Percentiles rank a stretch among this genome's conserved stretches.
phyloP scores from a whole-genome alignment of 495 filamentous ascomycete genomes.

The Zalerion maritima region DNA sequence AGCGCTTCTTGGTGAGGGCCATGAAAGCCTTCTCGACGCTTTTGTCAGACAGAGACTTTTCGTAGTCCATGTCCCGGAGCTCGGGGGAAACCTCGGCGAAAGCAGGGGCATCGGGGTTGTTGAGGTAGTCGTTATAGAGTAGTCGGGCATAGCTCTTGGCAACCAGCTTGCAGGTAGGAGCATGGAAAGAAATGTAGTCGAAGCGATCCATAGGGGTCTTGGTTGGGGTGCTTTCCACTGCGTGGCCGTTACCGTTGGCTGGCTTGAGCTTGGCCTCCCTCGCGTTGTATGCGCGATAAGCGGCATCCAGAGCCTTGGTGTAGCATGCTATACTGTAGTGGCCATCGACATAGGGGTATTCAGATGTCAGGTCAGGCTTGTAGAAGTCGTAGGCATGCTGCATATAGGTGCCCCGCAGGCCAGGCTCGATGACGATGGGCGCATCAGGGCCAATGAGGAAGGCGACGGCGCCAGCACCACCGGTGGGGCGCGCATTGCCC shows the following conservation, averaged over 20 bases:
- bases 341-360: conserved; percentile 94
- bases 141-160: conserved; percentile 89
- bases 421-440: conserved; percentile 79
- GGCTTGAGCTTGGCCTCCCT: conserved; percentile 60
- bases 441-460: conserved; percentile 90
- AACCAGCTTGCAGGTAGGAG: conserved; percentile 95
- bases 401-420: conserved; percentile 84
- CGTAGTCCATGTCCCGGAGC: conserved; percentile 71
- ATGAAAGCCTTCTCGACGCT: conserved; percentile 95
- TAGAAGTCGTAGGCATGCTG: conserved; percentile 97
- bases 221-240: conserved; percentile 24
- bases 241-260: conserved; percentile 28
- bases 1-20: conserved; percentile 88
- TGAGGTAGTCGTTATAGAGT: conserved; percentile 91
- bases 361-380: conserved; percentile 95
- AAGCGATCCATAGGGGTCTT: conserved; percentile 79
- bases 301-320: conserved; percentile 83
- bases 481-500: conserved; percentile 87
- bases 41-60: conserved; percentile 79
- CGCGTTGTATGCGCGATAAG: conserved; percentile 88
- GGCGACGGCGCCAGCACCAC: conserved; percentile 88
- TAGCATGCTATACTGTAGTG: conserved; percentile 94
- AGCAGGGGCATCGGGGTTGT: conserved; percentile 55
- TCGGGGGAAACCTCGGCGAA: conserved; percentile 83
- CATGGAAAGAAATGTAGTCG: conserved; percentile 91